Percentiles rank a stretch among this genome's conserved stretches.
Evolutionary conservation across 1,284 basidiomycete species (phyloP).

Genomic region (Thelephora terrestris): DNA sequence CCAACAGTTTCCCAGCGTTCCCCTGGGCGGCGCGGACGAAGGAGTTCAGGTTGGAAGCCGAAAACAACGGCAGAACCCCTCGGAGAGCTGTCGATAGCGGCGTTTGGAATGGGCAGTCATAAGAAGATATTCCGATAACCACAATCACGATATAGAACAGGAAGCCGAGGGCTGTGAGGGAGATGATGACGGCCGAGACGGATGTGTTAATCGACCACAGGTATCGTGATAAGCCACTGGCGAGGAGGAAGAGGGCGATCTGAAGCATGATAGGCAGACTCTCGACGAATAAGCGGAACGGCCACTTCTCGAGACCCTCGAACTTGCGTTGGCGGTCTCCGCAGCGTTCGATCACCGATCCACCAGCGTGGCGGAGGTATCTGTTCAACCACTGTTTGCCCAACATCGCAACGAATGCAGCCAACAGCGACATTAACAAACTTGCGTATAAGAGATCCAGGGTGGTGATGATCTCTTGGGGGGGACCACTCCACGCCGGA

Average conservation of each 20-base stretch:
- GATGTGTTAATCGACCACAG: constrained; percentile 13
- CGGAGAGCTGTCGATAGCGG: no score
- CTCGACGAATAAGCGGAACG: constrained; percentile 12
- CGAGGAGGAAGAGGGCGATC: constrained; percentile 16
- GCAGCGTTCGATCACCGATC: constrained; percentile 8
- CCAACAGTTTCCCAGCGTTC: constrained; percentile 10
- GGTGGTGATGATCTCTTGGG: background rate
- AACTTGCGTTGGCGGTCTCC: constrained; percentile 7
- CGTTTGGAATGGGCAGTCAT: no score
- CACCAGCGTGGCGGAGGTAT: background rate
- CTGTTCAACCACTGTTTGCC: constrained; percentile 2
- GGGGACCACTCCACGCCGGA: background rate
- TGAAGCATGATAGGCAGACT: constrained; percentile 15
- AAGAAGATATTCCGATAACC: no score
- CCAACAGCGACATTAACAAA: background rate
- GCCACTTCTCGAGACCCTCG: constrained; percentile 7
- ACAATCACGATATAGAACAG: constrained; percentile 9
- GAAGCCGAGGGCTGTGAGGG: constrained; percentile 10
- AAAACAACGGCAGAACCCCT: no score
- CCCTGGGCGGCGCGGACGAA: background rate
- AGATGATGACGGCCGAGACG: constrained; percentile 12
- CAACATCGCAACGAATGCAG: constrained; percentile 2
- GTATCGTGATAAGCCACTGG: constrained; percentile 15
- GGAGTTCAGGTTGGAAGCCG: no score
- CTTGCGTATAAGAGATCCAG: background rate